Conservation (phyloP, 2,329 filamentous ascomycete genomes). For the Fonsecaea multimorphosa region DNA sequence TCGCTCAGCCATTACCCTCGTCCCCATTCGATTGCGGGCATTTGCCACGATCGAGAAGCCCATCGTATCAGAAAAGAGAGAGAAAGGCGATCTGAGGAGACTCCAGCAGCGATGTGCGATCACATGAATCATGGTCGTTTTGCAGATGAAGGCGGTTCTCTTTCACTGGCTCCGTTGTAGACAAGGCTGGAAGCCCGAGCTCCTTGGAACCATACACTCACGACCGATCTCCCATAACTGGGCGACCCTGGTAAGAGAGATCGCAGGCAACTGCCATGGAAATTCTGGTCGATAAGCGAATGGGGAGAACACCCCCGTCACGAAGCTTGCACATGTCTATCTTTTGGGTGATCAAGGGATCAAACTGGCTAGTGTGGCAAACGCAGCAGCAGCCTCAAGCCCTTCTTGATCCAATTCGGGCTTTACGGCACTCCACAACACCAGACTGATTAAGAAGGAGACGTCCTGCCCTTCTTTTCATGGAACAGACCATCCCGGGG, state of each 20-base stretch:
- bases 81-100: neutral
- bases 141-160: neutral
- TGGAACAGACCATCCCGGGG: neutral
- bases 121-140: neutral
- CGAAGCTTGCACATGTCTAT: neutral
- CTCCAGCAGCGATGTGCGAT: neutral
- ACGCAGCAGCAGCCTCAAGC: neutral
- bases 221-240: neutral
- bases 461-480: neutral
- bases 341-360: neutral
- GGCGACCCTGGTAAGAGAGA: neutral
- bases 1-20: neutral
- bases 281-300: neutral
- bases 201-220: neutral
- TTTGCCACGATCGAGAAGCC: slow-evolving; percentile 1
- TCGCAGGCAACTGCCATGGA: neutral
- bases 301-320: neutral
- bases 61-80: neutral
- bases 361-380: neutral
- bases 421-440: neutral
- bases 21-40: neutral
- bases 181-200: neutral
- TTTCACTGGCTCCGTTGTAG: neutral
- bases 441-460: neutral
- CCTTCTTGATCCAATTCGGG: neutral